Evolutionary conservation across 129 eudicot genomes (phyloP).

Genomic region (Flaveria bidentis): DNA sequence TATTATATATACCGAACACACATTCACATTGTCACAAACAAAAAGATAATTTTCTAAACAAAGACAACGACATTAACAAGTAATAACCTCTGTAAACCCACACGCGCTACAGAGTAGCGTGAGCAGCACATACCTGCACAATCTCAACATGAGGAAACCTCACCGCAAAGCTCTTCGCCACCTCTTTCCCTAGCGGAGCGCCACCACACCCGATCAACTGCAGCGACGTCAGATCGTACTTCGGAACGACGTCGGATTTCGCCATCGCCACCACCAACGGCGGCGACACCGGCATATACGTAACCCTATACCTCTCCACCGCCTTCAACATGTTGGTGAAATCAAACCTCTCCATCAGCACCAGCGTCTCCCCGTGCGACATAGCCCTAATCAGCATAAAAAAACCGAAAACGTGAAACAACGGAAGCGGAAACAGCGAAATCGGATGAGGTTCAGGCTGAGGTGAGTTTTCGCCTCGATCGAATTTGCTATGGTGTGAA

Average conservation of each 20-base stretch:
- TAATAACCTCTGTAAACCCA: background rate
- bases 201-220: slow-evolving; percentile 70
- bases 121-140: slow-evolving; percentile 51
- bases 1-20: no score
- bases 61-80: background rate
- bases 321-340: slow-evolving; percentile 70
- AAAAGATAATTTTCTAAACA: background rate
- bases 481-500: slow-evolving; percentile 17
- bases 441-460: slow-evolving; percentile 35
- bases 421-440: slow-evolving; percentile 64
- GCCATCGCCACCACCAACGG: slow-evolving; percentile 88
- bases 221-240: slow-evolving; percentile 74
- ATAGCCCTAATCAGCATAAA: slow-evolving; percentile 69
- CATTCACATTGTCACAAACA: background rate
- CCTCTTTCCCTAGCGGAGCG: slow-evolving; percentile 85
- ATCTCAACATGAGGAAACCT: slow-evolving; percentile 63
- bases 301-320: slow-evolving; percentile 74
- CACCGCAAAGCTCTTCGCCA: slow-evolving; percentile 50
- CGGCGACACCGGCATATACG: slow-evolving; percentile 88
- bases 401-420: slow-evolving; percentile 91
- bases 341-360: slow-evolving; percentile 74
- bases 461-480: slow-evolving; percentile 7
- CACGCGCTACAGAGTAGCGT: slow-evolving; percentile 29
- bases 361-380: slow-evolving; percentile 62
- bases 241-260: slow-evolving; percentile 63